Conservation (phyloP, 2,329 filamentous ascomycete genomes). For the Cytospora piceae region DNA sequence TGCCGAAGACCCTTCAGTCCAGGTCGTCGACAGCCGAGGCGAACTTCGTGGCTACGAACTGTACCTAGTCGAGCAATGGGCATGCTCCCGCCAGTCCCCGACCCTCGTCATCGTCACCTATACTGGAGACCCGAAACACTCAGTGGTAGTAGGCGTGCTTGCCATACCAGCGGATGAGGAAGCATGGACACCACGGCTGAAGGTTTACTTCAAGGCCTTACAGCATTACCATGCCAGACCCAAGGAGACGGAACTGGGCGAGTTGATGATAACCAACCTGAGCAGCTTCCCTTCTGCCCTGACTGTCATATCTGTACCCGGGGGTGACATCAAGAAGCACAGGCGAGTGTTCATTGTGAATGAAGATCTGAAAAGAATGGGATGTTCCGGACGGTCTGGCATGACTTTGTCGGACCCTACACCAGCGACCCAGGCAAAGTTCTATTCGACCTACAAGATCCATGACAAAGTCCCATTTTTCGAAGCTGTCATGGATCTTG, state of each 20-base stretch:
- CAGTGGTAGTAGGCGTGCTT: constrained; percentile 77
- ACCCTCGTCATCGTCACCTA: constrained; percentile 93
- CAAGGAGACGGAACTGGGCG: constrained; percentile 80
- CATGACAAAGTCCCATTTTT: constrained; percentile 81
- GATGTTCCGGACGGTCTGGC: constrained; percentile 87
- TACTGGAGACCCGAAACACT: constrained; percentile 81
- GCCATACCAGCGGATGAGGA: constrained; percentile 80
- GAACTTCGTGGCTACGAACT: constrained; percentile 83
- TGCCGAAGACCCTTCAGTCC: constrained; percentile 79
- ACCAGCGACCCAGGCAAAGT: constrained; percentile 84
- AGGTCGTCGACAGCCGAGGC: constrained; percentile 72
- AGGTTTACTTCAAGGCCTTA: constrained; percentile 84
- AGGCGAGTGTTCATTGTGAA: constrained; percentile 89
- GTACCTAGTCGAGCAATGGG: constrained; percentile 97
- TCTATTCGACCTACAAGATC: constrained; percentile 85
- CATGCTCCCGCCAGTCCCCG: constrained; percentile 85
- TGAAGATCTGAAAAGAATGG: constrained; percentile 88
- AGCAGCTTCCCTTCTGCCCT: constrained; percentile 89
- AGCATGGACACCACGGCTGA: constrained; percentile 77
- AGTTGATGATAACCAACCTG: constrained; percentile 91
- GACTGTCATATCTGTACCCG: constrained; percentile 88
- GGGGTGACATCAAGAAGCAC: constrained; percentile 81
- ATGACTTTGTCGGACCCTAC: constrained; percentile 79
- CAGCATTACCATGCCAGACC: constrained; percentile 83
- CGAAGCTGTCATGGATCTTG: constrained; percentile 80